A percentile compares a stretch with the other conserved stretches of the same genome.
phyloP scores from a whole-genome alignment of 176 grass and related monocot genomes.

The Metroxylon sagu region DNA sequence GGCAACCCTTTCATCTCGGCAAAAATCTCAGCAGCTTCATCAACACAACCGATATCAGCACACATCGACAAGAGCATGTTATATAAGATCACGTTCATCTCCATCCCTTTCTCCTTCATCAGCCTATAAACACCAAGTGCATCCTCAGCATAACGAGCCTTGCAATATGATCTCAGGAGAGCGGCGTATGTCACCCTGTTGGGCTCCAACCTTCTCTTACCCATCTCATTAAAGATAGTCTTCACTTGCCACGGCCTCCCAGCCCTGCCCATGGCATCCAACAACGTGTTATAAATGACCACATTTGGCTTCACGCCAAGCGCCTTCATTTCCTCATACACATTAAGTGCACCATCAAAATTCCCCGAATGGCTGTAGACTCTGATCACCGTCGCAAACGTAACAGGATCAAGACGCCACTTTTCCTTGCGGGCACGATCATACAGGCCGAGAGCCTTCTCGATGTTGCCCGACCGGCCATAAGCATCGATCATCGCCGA shows the following conservation, averaged over 20 bases:
- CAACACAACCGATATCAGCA: conserved; percentile 64
- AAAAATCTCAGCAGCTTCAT: conserved; percentile 72
- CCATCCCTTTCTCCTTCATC: conserved; percentile 45
- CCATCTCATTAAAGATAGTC: conserved; percentile 71
- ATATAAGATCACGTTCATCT: conserved; percentile 42
- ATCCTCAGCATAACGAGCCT: conserved; percentile 68
- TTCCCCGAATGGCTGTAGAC: conserved; percentile 52
- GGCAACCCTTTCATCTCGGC: conserved; percentile 59
- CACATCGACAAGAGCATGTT: conserved; percentile 91
- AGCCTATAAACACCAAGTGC: conserved; percentile 47
- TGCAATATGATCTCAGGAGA: conserved; percentile 69
- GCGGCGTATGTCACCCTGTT: conserved; percentile 49
- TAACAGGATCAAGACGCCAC: conserved; percentile 56
- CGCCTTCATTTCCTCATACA: conserved; percentile 96
- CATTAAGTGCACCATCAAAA: conserved; percentile 73
- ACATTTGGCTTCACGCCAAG: conserved; percentile 62
- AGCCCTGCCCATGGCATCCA: conserved; percentile 75
- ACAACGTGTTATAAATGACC: conserved; percentile 67
- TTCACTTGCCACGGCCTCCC: conserved; percentile 88
- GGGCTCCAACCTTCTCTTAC: conserved; percentile 30
- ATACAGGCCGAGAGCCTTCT: conserved; percentile 59
- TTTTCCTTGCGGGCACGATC: conserved; percentile 57
- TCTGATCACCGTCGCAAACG: conserved; percentile 63
- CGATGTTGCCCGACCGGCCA: conserved; percentile 49
- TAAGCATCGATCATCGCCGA: conserved; percentile 75